Evolutionary conservation across 2,329 filamentous ascomycete genomes (phyloP), one percentile per base, ranked within the genome.

Genomic region (Trichophyton equinum): DNA sequence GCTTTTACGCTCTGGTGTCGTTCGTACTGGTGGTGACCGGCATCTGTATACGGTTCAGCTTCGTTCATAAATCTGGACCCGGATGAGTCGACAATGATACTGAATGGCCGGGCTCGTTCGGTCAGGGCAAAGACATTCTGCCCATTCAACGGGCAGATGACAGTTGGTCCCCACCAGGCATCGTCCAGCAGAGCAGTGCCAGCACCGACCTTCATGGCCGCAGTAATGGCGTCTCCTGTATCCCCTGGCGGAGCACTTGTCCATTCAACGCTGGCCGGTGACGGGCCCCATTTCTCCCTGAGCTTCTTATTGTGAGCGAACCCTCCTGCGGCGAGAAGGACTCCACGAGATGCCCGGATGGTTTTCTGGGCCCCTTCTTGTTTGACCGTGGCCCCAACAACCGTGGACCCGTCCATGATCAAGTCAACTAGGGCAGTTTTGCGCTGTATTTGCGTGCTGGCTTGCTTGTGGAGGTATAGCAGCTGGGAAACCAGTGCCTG

Each of bases 41-140:
- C 63, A 51, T 67, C 65, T 2, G 65, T 68, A 61, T 75, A 75
- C 25, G 64, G 62, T 57, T 68, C 64, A 0, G 72, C 63, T 65
- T 75, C 73, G 63, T 74, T 73, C 57, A 68, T 63, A 64, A 74
- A 75, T 9, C 73, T 67, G 44, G 66, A 56, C 8, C 71, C 73
- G 9, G 61, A 51, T 9, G 63, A 59, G 61, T 74, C 72, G 22
- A 75, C 72, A 22, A 75, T 70, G 51, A 75, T 71, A 2, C 65
- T 68, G 63, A 71, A 69, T 25, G 73, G 73, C 13, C 67, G 64
- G 1, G 64, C 65, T 40, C 71, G 67, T 6, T 73, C 73, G 36
- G 65, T 67, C 2, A 71, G 60, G 57, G 62, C 62, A 60, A 68
- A 72, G 47, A 64, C 63, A 38, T 53, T 55, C 22, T 61, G 51